Evolutionary conservation across 306 rosid genomes (phyloP), one percentile per base, ranked within the genome.

Genomic region (barrel medic (Medicago truncatula)): DNA sequence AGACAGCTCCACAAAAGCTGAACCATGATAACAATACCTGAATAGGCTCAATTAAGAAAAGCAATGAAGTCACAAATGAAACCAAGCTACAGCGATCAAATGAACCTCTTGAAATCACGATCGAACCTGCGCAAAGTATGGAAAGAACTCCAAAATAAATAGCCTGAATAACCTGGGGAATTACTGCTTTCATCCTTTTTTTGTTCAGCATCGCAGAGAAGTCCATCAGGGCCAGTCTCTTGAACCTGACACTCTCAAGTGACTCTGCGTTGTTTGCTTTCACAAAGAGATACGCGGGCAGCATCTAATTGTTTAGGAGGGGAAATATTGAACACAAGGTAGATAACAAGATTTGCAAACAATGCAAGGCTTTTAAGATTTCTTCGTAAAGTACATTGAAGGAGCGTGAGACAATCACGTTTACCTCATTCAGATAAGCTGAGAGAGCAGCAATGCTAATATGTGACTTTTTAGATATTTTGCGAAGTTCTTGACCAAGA

Each of bases 261-360:
- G 23, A 52, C 71, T 91, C 98, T 52, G 89, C 91, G 62, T 85
- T 88, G 86, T 78, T 93, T 78, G 93, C 89, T 89, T 93, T 93
- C 86, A 93, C 92, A 83, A 89, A 91, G 60, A 88, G 87, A 85
- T 89, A 78, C 25, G 96, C 94, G 1, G 98, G 97, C n/a, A 93
- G 87, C 70, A 88, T 85, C 98, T 93, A 81, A 38, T 74, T 65
- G 23, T 21, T 67, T 0, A 0, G 8, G 50, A 0, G 16, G 6
- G 70, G 56, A 65, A 28, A 69, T 16, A 68, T 36, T 67, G 69
- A 44, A 72, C 60, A 53, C 59, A 73, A 75, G 28, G 61, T 46
- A 38, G 60, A 77, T 20, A 69, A 36, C 40, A 80, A 58, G 58
- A 31, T 20, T 17, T 10, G 58, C 49, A 46, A 71, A 67, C 25